These are phyloP conservation scores for Oryza brachyantha DNA, from an alignment of 176 grass and related monocot species.

Conservation along the genomic window DNA sequence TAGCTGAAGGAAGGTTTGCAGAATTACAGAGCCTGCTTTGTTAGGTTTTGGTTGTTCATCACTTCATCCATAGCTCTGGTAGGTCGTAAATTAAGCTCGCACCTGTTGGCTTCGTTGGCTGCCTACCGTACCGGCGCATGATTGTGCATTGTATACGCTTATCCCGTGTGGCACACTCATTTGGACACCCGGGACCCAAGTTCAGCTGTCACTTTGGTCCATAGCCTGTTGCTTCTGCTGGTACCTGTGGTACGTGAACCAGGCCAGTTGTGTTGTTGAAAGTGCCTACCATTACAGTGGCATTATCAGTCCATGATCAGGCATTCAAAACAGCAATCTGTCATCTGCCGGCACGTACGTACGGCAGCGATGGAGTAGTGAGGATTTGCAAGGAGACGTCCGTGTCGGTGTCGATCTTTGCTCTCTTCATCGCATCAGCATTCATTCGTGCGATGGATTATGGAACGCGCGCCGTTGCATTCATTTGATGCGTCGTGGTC, in stretches of 20 bases:
- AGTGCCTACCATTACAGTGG: neutral
- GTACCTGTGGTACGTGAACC: neutral
- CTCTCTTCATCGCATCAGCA: no score
- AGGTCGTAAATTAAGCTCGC: neutral
- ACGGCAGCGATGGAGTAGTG: neutral
- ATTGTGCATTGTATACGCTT: no score
- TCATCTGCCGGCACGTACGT: neutral
- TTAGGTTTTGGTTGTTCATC: neutral
- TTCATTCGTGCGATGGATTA: neutral
- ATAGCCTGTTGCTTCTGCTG: neutral
- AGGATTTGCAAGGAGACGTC: neutral
- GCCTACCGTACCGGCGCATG: neutral
- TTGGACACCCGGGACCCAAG: conserved; percentile 4
- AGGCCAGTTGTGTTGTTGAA: neutral
- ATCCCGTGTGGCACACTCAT: neutral
- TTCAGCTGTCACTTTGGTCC: conserved; percentile 17
- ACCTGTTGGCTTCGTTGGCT: neutral
- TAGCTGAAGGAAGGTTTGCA: neutral
- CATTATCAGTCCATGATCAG: neutral
- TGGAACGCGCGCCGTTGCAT: neutral
- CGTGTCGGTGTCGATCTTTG: neutral
- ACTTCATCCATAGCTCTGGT: neutral
- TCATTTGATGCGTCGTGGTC: no score
- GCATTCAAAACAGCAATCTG: neutral
- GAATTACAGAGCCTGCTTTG: neutral